These are phyloP conservation scores for Colletotrichum phormii DNA, from an alignment of 2,329 filamentous ascomycete species.

Conservation along the genomic window DNA sequence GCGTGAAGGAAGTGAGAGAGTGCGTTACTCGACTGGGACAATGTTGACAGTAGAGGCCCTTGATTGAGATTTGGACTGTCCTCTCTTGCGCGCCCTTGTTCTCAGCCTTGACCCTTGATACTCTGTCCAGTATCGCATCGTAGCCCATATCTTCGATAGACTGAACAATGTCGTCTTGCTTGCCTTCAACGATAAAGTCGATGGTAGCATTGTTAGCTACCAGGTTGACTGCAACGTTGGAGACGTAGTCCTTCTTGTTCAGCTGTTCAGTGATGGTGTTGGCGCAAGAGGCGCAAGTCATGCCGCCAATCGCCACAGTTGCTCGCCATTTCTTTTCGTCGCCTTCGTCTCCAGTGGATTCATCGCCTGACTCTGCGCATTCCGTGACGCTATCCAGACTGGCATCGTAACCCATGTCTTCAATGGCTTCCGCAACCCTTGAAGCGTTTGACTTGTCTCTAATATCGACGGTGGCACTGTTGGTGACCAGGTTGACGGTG, in stretches of 20 bases:
- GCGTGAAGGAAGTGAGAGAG: conserved; percentile 65
- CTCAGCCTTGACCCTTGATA: conserved; percentile 47
- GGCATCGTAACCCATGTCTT: conserved; percentile 75
- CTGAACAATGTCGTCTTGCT: conserved; percentile 41
- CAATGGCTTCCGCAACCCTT: conserved; percentile 60
- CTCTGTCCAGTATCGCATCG: conserved; percentile 64
- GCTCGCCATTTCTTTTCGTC: conserved; percentile 55
- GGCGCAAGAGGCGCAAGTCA: conserved; percentile 79
- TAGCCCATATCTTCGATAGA: conserved; percentile 67
- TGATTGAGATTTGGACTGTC: conserved; percentile 73
- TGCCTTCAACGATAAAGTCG: conserved; percentile 51
- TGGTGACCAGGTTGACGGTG: conserved; percentile 73
- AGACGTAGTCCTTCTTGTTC: conserved; percentile 65
- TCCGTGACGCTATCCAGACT: conserved; percentile 63
- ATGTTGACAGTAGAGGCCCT: conserved; percentile 81
- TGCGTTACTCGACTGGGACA: conserved; percentile 71
- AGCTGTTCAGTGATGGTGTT: conserved; percentile 72
- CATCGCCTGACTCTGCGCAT: conserved; percentile 54
- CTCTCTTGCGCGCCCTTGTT: conserved; percentile 51
- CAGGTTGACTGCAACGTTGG: conserved; percentile 65
- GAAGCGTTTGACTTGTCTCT: conserved; percentile 46
- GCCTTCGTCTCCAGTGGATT: conserved; percentile 47
- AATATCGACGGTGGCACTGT: conserved; percentile 73
- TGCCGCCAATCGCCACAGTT: conserved; percentile 73
- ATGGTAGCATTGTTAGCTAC: conserved; percentile 70